Base-by-base conservation (phyloP, 1,139 yeast species). In the Taphrina flavorubra region DNA sequence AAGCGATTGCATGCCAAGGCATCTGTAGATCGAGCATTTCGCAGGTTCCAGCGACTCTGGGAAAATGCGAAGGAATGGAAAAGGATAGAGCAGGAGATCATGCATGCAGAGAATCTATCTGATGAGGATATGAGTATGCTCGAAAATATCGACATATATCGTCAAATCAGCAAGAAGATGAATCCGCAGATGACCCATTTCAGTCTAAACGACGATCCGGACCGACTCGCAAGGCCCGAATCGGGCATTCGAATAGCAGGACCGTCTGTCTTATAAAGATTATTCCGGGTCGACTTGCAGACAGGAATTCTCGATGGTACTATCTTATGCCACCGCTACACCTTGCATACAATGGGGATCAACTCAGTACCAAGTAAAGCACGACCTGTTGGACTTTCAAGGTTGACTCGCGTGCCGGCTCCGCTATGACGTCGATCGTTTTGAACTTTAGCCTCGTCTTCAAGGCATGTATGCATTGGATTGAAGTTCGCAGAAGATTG, bases 371-470 rank as follows among this genome's bases (percentile, higher is more conserved):
- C 7, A 7, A 14, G 42, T 14, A 6, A 6, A 39, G 14, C 42
- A 6, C 11, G 1, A 2, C 42, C 14, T 39, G 14, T 2, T 16
- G n/a, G n/a, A 16, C 11, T 46, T 46, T 46, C 51, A n/a, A 2
- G 11, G 4, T 2, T n/a, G 18, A n/a, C 10, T 46, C 51, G 51
- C n/a, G 18, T 10, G 10, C n/a, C 53, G 53, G 53, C 53, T 49
- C 53, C 53, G 20, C 53, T 25, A 49, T 49, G 53, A 49, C 53
- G 53, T 49, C 53, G 31, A 25, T 49, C 47, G 47, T 44, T 5
- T 49, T 49, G n/a, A 31, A 49, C 31, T 49, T 25, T 25, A 25
- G 31, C 31, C 31, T 25, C 31, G 31, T 25, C 4, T 25, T 25
- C 2, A 25, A 25, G 31, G 31, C 31, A 25, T 25, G 31, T 25